These are phyloP conservation scores for Capsella rubella DNA, from an alignment of 441 rosid genomes.

Conservation along the genomic window DNA sequence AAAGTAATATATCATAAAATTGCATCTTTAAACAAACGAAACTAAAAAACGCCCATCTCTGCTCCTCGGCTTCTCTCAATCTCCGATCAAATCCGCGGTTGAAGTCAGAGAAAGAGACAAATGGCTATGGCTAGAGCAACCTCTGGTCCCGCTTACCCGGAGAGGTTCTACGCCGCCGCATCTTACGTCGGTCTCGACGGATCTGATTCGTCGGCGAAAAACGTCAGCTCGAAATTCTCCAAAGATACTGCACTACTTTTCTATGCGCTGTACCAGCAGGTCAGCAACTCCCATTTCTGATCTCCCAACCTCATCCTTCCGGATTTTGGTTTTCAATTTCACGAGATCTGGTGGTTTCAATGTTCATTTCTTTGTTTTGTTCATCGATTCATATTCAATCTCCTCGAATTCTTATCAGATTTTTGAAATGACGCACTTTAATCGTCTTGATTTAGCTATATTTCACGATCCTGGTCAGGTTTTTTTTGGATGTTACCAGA, in stretches of 20 bases:
- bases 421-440: constrained; percentile 26
- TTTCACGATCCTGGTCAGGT: constrained; percentile 16
- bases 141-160: constrained; percentile 98
- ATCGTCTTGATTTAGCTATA: constrained; percentile 4
- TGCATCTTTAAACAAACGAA: constrained; percentile 29
- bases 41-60: constrained; percentile 34
- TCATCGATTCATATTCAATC: constrained; percentile 4
- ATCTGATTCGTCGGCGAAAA: constrained; percentile 64
- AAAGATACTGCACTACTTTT: constrained; percentile 89
- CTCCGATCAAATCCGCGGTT: constrained; percentile 45
- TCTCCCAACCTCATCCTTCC: constrained; percentile 18
- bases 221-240: constrained; percentile 75
- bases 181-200: constrained; percentile 91
- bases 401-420: constrained; percentile 30
- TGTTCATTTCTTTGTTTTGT: not conserved
- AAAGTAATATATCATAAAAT: constrained; percentile 19
- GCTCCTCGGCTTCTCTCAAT: constrained; percentile 35
- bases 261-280: constrained; percentile 95
- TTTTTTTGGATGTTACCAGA: not conserved
- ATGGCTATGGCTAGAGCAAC: constrained; percentile 86
- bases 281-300: constrained; percentile 39
- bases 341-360: constrained; percentile 49
- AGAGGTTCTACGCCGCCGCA: constrained; percentile 94
- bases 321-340: constrained; percentile 9
- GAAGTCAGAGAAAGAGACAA: constrained; percentile 35